Conservation (phyloP, 192 early-diverging fungal species). For the Phycomyces nitens region DNA sequence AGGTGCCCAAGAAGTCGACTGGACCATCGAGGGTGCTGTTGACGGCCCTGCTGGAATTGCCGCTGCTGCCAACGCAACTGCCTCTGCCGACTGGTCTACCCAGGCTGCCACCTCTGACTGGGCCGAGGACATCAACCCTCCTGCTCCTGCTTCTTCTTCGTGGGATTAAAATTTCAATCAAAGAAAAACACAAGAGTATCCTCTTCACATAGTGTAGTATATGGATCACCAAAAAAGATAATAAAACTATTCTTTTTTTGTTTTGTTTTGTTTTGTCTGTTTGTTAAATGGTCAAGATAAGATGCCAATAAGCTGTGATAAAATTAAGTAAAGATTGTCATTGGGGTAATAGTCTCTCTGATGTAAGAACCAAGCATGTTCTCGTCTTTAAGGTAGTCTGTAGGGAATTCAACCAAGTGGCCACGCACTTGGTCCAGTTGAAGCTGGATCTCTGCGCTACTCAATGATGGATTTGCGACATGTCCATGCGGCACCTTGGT, state of each 20-base stretch:
- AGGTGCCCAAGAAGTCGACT: slow-evolving; percentile 43
- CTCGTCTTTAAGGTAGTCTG: slow-evolving; percentile 44
- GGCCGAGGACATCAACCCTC: slow-evolving; percentile 17
- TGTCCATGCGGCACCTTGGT: slow-evolving; percentile 46
- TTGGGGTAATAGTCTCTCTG: slow-evolving; percentile 47
- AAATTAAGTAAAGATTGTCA: slow-evolving; percentile 53
- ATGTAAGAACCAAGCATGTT: slow-evolving; percentile 48
- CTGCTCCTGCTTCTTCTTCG: slow-evolving; percentile 13
- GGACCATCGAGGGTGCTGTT: slow-evolving; percentile 60
- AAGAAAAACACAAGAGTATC: too few relatives aligned
- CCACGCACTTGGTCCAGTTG: slow-evolving; percentile 38
- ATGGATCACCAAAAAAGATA: too few relatives aligned
- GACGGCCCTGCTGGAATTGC: slow-evolving; percentile 33
- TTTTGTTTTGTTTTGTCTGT: too few relatives aligned
- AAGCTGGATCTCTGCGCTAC: slow-evolving; percentile 30
- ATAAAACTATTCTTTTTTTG: too few relatives aligned
- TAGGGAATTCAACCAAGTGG: slow-evolving; percentile 54
- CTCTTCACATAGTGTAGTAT: too few relatives aligned
- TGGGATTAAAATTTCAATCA: slow-evolving; percentile 16
- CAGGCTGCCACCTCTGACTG: slow-evolving; percentile 23
- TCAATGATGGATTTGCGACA: slow-evolving; percentile 42
- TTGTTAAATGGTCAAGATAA: too few relatives aligned
- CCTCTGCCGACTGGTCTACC: slow-evolving; percentile 21
- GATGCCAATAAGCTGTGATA: too few relatives aligned
- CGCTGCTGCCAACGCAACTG: slow-evolving; percentile 28